These are phyloP conservation scores for Carallia pectinifolia DNA, from an alignment of 345 rosid genomes.

Conservation along the genomic window DNA sequence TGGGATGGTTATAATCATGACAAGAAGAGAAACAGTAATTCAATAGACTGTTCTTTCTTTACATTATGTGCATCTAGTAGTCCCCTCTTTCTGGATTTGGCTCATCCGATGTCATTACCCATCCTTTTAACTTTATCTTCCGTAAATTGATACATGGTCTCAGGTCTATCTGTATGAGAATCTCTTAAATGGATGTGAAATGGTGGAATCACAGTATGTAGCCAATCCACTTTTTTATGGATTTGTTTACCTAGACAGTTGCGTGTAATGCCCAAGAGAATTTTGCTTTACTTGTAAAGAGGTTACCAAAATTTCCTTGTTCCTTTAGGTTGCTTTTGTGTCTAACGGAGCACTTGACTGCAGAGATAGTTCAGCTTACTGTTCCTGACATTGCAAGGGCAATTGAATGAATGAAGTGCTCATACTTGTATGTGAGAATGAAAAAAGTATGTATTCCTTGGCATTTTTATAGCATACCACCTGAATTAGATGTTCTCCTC, in stretches of 20 bases:
- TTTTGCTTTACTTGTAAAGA: slow-evolving; percentile 5
- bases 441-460: slow-evolving; percentile 59
- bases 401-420: slow-evolving; percentile 98
- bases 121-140: slow-evolving; percentile 17
- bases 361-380: slow-evolving; percentile 95
- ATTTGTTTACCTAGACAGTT: slow-evolving; percentile 2
- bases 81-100: slow-evolving; percentile 14
- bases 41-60: slow-evolving; percentile 15
- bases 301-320: slow-evolving; percentile 19
- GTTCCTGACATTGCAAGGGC: slow-evolving; percentile 78
- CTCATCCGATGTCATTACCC: slow-evolving; percentile 3
- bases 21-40: slow-evolving; percentile 88
- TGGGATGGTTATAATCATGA: slow-evolving; percentile 91
- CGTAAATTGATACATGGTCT: slow-evolving; percentile 20
- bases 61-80: slow-evolving; percentile 8
- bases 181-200: slow-evolving; percentile 88
- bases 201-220: slow-evolving; percentile 95
- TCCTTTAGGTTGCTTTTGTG: slow-evolving; percentile 78
- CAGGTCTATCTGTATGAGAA: slow-evolving; percentile 95
- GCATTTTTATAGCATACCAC: slow-evolving; percentile 5
- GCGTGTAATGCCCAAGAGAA: slow-evolving; percentile 4
- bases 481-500: background rate
- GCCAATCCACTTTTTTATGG: slow-evolving; percentile 19
- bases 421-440: slow-evolving; percentile 85
- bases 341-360: slow-evolving; percentile 88